Evolutionary conservation across 73 alveolate species (phyloP).

Genomic region (Uronychia binucleata): DNA sequence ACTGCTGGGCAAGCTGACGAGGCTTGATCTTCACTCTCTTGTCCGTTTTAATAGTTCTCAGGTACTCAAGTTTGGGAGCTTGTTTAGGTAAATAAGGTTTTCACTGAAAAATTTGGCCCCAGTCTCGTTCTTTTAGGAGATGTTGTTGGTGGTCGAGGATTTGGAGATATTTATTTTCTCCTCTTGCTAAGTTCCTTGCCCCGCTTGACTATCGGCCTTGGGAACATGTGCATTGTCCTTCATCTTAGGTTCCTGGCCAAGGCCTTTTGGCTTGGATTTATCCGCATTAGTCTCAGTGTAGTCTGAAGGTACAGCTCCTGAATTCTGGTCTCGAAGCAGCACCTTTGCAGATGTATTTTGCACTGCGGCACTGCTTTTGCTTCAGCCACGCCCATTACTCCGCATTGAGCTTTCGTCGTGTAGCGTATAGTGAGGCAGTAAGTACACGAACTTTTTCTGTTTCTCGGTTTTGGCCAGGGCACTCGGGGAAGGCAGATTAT

Average conservation of each 20-base stretch:
- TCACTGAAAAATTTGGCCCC: constrained; percentile 7
- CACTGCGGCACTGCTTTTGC: neutral
- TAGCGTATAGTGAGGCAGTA: constrained; percentile 16
- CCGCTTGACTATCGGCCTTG: too few species aligned
- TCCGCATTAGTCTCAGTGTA: too few species aligned
- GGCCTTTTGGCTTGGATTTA: too few species aligned
- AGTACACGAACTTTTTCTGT: constrained; percentile 27
- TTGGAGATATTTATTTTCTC: neutral
- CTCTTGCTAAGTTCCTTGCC: too few species aligned
- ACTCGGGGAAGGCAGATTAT: constrained; percentile 48
- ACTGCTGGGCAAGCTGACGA: neutral
- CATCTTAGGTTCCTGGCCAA: neutral
- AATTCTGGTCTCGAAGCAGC: neutral
- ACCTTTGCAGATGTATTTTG: neutral
- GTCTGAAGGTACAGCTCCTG: neutral
- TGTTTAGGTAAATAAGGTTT: constrained; percentile 22
- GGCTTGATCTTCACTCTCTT: neutral
- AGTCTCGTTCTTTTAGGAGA: too few species aligned
- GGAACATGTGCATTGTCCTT: too few species aligned
- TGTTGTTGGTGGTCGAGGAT: too few species aligned
- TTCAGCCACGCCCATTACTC: neutral
- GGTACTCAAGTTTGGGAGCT: constrained; percentile 31
- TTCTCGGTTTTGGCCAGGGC: constrained; percentile 31
- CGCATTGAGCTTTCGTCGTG: neutral
- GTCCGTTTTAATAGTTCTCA: constrained; percentile 3